Percentiles rank a stretch among this genome's conserved stretches.
These are phyloP conservation scores for Periconia digitata DNA, from an alignment of 2,329 filamentous ascomycete species.

Conservation along the genomic window DNA sequence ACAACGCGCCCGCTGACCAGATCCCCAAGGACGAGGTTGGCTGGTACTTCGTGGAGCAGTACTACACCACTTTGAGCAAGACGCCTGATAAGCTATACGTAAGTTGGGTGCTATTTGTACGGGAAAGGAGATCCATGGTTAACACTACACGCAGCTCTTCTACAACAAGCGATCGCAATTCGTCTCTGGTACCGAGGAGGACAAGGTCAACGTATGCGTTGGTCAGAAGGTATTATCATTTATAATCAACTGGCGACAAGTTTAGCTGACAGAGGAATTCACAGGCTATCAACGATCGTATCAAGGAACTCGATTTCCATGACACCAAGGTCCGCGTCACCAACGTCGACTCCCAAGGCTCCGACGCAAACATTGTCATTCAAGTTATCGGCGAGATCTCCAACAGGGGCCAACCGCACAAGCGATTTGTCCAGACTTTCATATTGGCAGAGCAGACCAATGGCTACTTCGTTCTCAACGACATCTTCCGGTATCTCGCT, in stretches of 20 bases:
- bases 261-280: background rate
- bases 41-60: slow-evolving; percentile 99
- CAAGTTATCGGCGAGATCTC: slow-evolving; percentile 98
- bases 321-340: slow-evolving; percentile 98
- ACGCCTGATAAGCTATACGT: slow-evolving; percentile 87
- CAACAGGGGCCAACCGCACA: slow-evolving; percentile 86
- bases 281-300: slow-evolving; percentile 89
- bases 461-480: slow-evolving; percentile 97
- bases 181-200: slow-evolving; percentile 87
- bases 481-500: slow-evolving; percentile 92
- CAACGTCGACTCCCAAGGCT: slow-evolving; percentile 95
- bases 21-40: slow-evolving; percentile 89
- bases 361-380: slow-evolving; percentile 90
- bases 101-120: slow-evolving; percentile 19
- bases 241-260: background rate
- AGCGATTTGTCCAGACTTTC: slow-evolving; percentile 97
- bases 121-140: slow-evolving; percentile 13
- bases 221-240: slow-evolving; percentile 73
- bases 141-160: slow-evolving; percentile 64
- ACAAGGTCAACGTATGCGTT: slow-evolving; percentile 81
- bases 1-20: slow-evolving; percentile 39
- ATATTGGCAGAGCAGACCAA: slow-evolving; percentile 94
- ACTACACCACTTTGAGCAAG: slow-evolving; percentile 97
- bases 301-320: slow-evolving; percentile 89
- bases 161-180: slow-evolving; percentile 96